These are phyloP conservation scores for Clausena lansium DNA, from an alignment of 345 rosid genomes.

Conservation along the genomic window DNA sequence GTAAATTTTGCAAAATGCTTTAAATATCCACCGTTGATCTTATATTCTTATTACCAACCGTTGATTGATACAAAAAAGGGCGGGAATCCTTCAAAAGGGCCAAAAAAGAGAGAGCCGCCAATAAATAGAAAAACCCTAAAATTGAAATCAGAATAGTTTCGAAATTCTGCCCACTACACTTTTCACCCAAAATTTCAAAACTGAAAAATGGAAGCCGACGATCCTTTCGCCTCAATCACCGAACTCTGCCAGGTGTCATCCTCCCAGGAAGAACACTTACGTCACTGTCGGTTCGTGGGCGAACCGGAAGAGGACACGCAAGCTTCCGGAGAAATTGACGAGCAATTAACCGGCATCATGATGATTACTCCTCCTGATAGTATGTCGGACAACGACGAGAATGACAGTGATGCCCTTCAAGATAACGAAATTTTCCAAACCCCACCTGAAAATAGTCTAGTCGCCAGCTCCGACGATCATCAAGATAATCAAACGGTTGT, in stretches of 20 bases:
- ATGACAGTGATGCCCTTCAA: background rate
- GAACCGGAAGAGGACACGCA: conserved; percentile 9
- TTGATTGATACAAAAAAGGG: background rate
- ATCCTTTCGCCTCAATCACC: conserved; percentile 29
- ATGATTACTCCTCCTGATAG: conserved; percentile 38
- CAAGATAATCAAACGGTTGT: conserved; percentile 2
- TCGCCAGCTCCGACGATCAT: background rate
- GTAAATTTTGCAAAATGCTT: background rate
- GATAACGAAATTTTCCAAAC: conserved; percentile 25
- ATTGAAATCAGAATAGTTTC: background rate
- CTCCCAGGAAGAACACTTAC: conserved; percentile 24
- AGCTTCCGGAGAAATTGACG: conserved; percentile 16
- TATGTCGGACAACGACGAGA: background rate
- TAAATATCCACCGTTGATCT: background rate
- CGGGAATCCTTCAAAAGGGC: background rate
- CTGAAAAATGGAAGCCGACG: conserved; percentile 18
- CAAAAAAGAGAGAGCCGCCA: background rate
- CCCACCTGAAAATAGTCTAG: conserved; percentile 22
- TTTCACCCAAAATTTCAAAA: background rate
- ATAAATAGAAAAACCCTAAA: conserved; percentile 5
- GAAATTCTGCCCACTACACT: background rate
- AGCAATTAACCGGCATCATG: conserved; percentile 31
- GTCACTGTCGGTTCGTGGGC: conserved; percentile 14
- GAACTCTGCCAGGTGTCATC: conserved; percentile 20
- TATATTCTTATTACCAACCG: background rate